A percentile compares a stretch with the other conserved stretches of the same genome.
These are phyloP conservation scores for Aureobasidium musti DNA, from an alignment of 2,329 filamentous ascomycete species.

Conservation along the genomic window DNA sequence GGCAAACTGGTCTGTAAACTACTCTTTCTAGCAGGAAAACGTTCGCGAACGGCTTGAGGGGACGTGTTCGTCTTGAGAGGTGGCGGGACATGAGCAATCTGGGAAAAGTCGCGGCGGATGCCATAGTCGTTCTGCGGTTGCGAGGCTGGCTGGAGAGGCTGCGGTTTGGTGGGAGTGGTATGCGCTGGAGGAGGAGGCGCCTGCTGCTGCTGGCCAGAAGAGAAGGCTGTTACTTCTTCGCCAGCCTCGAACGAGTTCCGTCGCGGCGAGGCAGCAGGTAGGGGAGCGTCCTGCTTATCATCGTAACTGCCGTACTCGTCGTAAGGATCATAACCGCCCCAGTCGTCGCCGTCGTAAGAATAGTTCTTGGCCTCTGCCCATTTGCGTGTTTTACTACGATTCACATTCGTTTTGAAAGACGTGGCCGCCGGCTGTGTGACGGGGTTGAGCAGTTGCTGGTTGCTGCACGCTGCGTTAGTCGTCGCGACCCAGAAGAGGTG, in stretches of 20 bases:
- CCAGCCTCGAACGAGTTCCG: conserved; percentile 58
- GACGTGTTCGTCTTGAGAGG: conserved; percentile 49
- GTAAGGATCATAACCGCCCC: conserved; percentile 69
- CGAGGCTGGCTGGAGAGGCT: background rate
- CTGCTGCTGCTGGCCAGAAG: conserved; percentile 27
- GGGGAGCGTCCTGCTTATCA: conserved; percentile 47
- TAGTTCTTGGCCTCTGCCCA: conserved; percentile 89
- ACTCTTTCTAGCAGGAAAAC: conserved; percentile 57
- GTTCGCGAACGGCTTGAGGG: conserved; percentile 19
- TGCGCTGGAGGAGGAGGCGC: background rate
- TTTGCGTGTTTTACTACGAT: conserved; percentile 86
- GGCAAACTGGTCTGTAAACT: conserved; percentile 51
- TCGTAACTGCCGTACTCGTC: conserved; percentile 57
- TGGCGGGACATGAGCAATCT: conserved; percentile 53
- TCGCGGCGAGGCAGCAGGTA: conserved; percentile 42
- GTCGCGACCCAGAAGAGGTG: conserved; percentile 32
- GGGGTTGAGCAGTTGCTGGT: conserved; percentile 37
- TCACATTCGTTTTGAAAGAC: conserved; percentile 81
- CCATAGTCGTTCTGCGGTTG: conserved; percentile 12
- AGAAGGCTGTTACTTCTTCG: conserved; percentile 56
- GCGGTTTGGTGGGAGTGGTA: conserved; percentile 21
- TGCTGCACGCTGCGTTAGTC: conserved; percentile 34
- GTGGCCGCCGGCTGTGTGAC: conserved; percentile 47
- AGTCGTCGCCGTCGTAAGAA: conserved; percentile 90
- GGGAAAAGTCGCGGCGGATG: conserved; percentile 53